Evolutionary conservation across 805 yeast genomes (phyloP).

Genomic region (Pichia phayaonensis): DNA sequence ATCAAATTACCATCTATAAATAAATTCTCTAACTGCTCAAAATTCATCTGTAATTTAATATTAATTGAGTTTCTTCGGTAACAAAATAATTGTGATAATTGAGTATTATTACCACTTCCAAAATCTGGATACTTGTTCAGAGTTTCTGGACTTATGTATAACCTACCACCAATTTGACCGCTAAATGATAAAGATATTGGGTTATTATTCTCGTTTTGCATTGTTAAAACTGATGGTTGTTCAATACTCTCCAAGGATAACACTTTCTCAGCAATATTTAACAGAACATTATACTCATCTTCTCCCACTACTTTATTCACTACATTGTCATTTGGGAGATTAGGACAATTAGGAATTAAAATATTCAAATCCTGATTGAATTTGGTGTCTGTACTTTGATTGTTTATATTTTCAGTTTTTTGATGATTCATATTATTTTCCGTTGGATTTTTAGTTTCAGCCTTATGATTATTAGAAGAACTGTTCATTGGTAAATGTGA

Average conservation of each 20-base stretch:
- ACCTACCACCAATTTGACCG: slow-evolving; percentile 1
- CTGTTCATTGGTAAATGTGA: background rate
- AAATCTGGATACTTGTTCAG: background rate
- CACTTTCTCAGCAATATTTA: background rate
- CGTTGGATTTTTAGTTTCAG: background rate
- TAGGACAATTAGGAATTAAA: background rate
- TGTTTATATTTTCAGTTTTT: background rate
- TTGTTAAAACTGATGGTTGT: background rate
- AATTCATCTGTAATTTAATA: background rate
- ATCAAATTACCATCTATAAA: background rate
- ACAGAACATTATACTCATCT: background rate
- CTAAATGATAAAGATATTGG: background rate
- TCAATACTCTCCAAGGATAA: background rate
- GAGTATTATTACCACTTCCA: background rate
- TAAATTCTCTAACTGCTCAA: background rate
- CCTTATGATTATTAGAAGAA: background rate
- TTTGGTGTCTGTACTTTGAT: background rate
- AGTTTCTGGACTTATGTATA: slow-evolving; percentile 7
- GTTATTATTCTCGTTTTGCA: background rate
- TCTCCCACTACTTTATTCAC: background rate
- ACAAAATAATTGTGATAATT: slow-evolving; percentile 5
- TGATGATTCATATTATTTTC: background rate
- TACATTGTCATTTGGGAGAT: too few species aligned
- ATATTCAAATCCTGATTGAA: background rate
- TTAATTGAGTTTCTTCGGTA: slow-evolving; percentile 8